Base-by-base conservation (phyloP, 2,329 filamentous ascomycete species). In the Fusarium devonianum region DNA sequence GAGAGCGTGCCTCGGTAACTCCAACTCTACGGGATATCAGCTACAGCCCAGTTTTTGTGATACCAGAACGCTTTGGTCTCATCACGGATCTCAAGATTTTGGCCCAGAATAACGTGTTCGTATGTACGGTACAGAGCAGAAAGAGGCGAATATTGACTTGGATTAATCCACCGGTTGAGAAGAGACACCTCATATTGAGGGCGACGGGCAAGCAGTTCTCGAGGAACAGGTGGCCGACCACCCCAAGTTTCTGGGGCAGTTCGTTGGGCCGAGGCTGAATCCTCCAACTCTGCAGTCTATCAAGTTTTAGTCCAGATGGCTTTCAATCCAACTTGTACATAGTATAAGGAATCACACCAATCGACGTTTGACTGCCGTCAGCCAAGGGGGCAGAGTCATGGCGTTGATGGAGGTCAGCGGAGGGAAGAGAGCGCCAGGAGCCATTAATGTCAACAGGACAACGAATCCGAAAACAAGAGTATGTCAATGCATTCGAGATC, bases 61-160 rank as follows among this genome's bases (percentile, higher is more conserved):
- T 46, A 55, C 58, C 56, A 61, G 43, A 61, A 59, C 12, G 49
- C 36, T 36, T 61, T 49, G 26, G 57, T 32, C 36, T 54, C 58
- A 36, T 60, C 60, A 7, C 56, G 53, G 10, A 59, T 46, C 17
- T 56, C 41, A 9, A 57, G 28, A 11, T 51, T 38, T 21, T 60
- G 49, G 16, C 59, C 58, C 5, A 61, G 46, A 16, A 54, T 22
- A 7, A 57, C 9, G 28, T 57, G 44, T 22, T 57, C 53, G 34
- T 61, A 57, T 29, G 60, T 57, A 9, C 53, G 58, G 37, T 61
- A 60, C 9, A 61, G 35, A 11, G 58, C 58, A 17, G 33, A 32
- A 12, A 39, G 30, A 5, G 56, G 34, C n/a, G 21, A 39, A 26
- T 59, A 49, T 10, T 25, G 21, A 3, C 35, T 25, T n/a, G 17